A percentile compares a stretch with the other conserved stretches of the same genome.
Conservation (phyloP, 257 asterid genomes). For the Prunella vulgaris region DNA sequence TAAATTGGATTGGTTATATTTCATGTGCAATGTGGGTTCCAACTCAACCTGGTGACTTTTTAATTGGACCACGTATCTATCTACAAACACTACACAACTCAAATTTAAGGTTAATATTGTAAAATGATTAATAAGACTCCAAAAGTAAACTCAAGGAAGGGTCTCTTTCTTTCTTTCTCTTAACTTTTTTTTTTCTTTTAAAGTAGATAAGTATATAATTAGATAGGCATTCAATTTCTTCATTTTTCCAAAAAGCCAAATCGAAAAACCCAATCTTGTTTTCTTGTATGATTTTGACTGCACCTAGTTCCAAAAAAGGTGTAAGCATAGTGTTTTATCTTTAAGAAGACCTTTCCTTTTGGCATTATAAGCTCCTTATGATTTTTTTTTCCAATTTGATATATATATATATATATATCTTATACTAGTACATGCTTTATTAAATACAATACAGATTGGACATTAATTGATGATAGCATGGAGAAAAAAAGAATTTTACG, state of each 20-base stretch:
- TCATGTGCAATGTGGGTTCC: constrained; percentile 6
- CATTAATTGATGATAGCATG: too few relatives aligned
- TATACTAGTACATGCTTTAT: too few relatives aligned
- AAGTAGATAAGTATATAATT: neutral
- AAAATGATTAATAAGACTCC: constrained; percentile 29
- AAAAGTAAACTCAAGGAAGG: constrained; percentile 30
- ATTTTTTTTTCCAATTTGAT: too few relatives aligned
- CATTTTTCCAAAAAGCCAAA: constrained; percentile 26
- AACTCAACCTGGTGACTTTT: constrained; percentile 13
- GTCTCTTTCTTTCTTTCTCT: constrained; percentile 46
- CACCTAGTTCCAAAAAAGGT: constrained; percentile 28
- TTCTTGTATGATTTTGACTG: constrained; percentile 50
- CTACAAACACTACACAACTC: neutral
- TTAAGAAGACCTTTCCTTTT: constrained; percentile 26
- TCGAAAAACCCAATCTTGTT: constrained; percentile 23
- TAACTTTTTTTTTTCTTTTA: neutral
- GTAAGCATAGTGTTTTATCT: constrained; percentile 16
- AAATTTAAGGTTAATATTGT: neutral
- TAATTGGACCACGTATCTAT: constrained; percentile 29
- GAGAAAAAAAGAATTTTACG: too few relatives aligned
- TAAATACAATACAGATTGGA: too few relatives aligned
- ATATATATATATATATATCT: too few relatives aligned
- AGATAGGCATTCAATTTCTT: constrained; percentile 14
- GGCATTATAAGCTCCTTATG: too few relatives aligned
- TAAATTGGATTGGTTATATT: neutral